phyloP scores from a whole-genome alignment of 768 basidiomycete species.

The Clathrus columnatus region DNA sequence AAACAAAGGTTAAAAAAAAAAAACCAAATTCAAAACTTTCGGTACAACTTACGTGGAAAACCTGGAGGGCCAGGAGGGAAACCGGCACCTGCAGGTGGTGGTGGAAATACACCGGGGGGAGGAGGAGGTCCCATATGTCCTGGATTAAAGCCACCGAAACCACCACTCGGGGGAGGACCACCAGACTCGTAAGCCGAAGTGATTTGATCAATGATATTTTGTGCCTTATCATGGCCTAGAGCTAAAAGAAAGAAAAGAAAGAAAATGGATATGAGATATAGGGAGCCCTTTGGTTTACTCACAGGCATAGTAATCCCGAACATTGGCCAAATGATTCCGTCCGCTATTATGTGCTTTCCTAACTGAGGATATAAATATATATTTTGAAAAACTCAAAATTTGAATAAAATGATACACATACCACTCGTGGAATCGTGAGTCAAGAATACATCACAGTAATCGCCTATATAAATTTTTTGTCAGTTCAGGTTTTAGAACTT shows the following conservation, averaged over 20 bases:
- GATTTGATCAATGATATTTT: conserved; percentile 97
- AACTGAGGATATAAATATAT: conserved; percentile 38
- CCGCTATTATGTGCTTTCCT: conserved; percentile 98
- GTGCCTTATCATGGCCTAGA: conserved; percentile 92
- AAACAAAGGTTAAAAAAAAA: conserved; percentile 10
- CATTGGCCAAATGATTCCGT: conserved; percentile 92
- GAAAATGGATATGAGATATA: background rate
- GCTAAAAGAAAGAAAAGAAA: conserved; percentile 32
- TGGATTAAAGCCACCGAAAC: conserved; percentile 71
- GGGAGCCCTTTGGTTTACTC: conserved; percentile 20
- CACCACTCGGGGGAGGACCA: conserved; percentile 78
- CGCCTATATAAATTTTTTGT: conserved; percentile 20
- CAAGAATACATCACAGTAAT: conserved; percentile 89
- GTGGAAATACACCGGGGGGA: conserved; percentile 21
- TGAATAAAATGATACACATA: conserved; percentile 24
- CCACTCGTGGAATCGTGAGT: conserved; percentile 94
- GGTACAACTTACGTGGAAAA: background rate
- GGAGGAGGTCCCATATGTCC: conserved; percentile 55
- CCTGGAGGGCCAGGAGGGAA: conserved; percentile 3
- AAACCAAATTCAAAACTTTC: conserved; percentile 8
- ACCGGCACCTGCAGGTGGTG: conserved; percentile 9
- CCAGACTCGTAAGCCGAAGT: conserved; percentile 86
- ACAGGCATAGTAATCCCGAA: conserved; percentile 97
- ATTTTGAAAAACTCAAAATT: background rate
- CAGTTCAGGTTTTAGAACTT: background rate